Conservation (phyloP, 495 filamentous ascomycete species). For the Hypoxylon fuscum region DNA sequence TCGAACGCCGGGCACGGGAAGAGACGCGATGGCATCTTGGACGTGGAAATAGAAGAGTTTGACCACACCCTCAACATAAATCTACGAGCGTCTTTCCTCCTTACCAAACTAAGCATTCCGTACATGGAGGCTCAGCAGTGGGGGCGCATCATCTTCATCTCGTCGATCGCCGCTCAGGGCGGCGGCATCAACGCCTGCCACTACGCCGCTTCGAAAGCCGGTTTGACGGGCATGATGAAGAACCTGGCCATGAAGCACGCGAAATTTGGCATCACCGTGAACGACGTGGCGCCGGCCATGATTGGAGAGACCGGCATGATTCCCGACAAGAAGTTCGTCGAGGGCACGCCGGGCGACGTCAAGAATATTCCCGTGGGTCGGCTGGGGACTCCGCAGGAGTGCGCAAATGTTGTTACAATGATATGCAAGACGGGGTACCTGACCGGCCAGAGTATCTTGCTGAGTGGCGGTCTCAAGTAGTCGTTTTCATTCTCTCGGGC, state of each 20-base stretch:
- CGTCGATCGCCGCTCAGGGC: constrained; percentile 71
- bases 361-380: constrained; percentile 68
- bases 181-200: constrained; percentile 76
- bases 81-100: constrained; percentile 70
- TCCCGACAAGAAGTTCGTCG: constrained; percentile 62
- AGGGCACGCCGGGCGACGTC: constrained; percentile 59
- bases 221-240: constrained; percentile 70
- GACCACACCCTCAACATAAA: constrained; percentile 73
- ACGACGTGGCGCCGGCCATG: constrained; percentile 79
- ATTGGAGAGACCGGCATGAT: constrained; percentile 75
- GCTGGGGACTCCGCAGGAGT: constrained; percentile 72
- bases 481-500: background rate
- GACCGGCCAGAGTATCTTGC: constrained; percentile 68
- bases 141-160: constrained; percentile 75
- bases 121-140: constrained; percentile 69
- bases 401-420: constrained; percentile 74
- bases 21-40: constrained; percentile 44
- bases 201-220: constrained; percentile 73
- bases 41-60: constrained; percentile 66
- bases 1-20: constrained; percentile 56
- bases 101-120: constrained; percentile 70
- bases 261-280: constrained; percentile 73
- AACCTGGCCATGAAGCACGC: constrained; percentile 71
- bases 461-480: constrained; percentile 64
- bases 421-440: constrained; percentile 74